A percentile compares a stretch with the other conserved stretches of the same genome.
Conservation (phyloP, 176 grass and related monocot species). For the Carex littledalei region DNA sequence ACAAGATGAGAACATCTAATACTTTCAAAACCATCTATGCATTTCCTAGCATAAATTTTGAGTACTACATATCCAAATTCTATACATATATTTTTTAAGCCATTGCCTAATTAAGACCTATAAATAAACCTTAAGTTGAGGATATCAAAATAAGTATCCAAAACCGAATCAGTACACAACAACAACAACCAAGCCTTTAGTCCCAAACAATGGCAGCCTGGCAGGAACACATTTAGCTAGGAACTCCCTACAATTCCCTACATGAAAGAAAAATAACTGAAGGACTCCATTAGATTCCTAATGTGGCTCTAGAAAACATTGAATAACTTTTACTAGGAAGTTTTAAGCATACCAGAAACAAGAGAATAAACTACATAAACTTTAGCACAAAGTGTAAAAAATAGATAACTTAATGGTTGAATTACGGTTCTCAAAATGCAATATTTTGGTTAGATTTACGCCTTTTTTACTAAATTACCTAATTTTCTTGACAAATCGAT, state of each 20-base stretch:
- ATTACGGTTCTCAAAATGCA: background rate
- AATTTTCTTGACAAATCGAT: background rate
- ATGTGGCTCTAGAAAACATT: background rate
- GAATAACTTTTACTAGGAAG: background rate
- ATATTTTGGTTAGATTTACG: background rate
- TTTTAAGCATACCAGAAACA: background rate
- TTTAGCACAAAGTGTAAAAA: background rate
- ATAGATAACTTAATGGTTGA: background rate
- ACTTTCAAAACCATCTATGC: background rate
- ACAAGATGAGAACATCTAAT: background rate
- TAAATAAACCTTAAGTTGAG: background rate
- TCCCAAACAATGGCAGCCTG: too few relatives aligned
- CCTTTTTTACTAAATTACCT: background rate
- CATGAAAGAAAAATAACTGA: background rate
- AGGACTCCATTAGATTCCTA: background rate
- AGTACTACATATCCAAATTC: background rate
- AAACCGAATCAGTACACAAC: too few relatives aligned
- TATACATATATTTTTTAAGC: background rate
- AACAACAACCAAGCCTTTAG: too few relatives aligned
- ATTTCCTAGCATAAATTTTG: conserved; percentile 10
- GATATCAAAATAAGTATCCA: background rate
- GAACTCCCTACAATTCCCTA: background rate
- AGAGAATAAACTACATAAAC: background rate
- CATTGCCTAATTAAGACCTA: background rate
- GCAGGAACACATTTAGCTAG: background rate